Evolutionary conservation across 2,329 filamentous ascomycete genomes (phyloP).

Genomic region (Penicillium sp.): DNA sequence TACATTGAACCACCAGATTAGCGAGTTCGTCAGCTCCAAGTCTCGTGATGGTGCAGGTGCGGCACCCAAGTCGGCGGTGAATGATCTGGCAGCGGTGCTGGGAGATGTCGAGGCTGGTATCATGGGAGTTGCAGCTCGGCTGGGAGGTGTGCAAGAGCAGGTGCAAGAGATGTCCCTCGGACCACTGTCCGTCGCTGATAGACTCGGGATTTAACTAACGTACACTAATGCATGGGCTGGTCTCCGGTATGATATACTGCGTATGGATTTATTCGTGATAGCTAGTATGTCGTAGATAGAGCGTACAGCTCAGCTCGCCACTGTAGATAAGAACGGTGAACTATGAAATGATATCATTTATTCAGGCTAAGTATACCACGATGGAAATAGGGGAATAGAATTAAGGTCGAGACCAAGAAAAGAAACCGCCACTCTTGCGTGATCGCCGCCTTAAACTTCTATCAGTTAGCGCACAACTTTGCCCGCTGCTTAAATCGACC

Average conservation of each 20-base stretch:
- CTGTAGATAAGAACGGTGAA: background rate
- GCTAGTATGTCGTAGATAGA: background rate
- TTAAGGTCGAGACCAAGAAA: background rate
- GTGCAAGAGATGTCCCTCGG: constrained; percentile 54
- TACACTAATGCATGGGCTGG: constrained; percentile 22
- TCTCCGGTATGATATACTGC: constrained; percentile 9
- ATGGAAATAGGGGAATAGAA: too few species aligned
- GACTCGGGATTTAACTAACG: constrained; percentile 16
- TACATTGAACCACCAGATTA: constrained; percentile 56
- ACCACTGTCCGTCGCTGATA: constrained; percentile 28
- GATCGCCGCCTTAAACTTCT: constrained; percentile 23
- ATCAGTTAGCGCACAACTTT: constrained; percentile 10
- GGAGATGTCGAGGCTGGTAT: constrained; percentile 63
- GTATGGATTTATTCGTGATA: background rate
- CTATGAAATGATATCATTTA: background rate
- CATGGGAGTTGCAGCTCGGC: constrained; percentile 56
- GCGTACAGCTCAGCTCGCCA: too few species aligned
- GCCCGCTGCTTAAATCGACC: constrained; percentile 16
- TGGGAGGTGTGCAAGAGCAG: constrained; percentile 57
- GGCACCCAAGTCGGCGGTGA: constrained; percentile 44
- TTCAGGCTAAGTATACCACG: too few species aligned
- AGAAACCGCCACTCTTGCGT: constrained; percentile 23
- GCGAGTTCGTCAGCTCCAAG: constrained; percentile 47
- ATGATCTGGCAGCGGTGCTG: constrained; percentile 53
- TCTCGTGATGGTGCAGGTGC: constrained; percentile 37